These are phyloP conservation scores for Arachnomyces sp. DNA, from an alignment of 2,329 filamentous ascomycete species.

Conservation along the genomic window DNA sequence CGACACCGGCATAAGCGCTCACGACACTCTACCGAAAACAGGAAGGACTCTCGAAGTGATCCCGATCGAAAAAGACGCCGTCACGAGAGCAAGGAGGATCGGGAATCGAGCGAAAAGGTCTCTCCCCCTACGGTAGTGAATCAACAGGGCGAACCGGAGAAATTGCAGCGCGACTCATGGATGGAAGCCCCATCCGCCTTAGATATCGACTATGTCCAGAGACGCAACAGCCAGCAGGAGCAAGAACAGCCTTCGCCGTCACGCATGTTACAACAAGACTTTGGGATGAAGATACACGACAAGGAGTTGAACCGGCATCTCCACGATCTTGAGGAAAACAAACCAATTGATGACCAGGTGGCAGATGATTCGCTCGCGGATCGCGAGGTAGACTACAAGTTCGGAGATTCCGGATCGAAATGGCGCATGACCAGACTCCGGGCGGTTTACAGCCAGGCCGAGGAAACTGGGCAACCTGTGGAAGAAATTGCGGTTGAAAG, in stretches of 20 bases:
- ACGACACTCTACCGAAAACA: constrained; percentile 48
- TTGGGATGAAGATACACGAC: constrained; percentile 65
- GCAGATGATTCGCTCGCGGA: constrained; percentile 39
- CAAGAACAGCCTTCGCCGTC: constrained; percentile 43
- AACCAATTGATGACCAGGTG: constrained; percentile 42
- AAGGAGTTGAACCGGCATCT: constrained; percentile 74
- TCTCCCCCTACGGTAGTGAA: background rate
- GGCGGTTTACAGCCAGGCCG: constrained; percentile 70
- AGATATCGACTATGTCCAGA: constrained; percentile 66
- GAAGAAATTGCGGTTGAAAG: constrained; percentile 79
- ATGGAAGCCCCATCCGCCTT: constrained; percentile 83
- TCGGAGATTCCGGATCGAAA: constrained; percentile 81
- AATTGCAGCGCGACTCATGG: constrained; percentile 73
- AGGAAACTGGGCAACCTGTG: constrained; percentile 62
- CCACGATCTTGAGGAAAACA: constrained; percentile 53
- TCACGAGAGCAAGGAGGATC: constrained; percentile 40
- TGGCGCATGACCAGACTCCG: constrained; percentile 97
- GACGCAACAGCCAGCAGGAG: constrained; percentile 50
- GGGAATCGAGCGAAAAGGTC: constrained; percentile 12
- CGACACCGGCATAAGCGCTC: constrained; percentile 59
- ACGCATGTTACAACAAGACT: constrained; percentile 46
- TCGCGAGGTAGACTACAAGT: constrained; percentile 67
- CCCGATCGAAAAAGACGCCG: constrained; percentile 42
- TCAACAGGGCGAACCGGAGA: constrained; percentile 23
- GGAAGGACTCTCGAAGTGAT: constrained; percentile 39